Conservation (phyloP, 805 yeast genomes). For the Barnettozyma populi region DNA sequence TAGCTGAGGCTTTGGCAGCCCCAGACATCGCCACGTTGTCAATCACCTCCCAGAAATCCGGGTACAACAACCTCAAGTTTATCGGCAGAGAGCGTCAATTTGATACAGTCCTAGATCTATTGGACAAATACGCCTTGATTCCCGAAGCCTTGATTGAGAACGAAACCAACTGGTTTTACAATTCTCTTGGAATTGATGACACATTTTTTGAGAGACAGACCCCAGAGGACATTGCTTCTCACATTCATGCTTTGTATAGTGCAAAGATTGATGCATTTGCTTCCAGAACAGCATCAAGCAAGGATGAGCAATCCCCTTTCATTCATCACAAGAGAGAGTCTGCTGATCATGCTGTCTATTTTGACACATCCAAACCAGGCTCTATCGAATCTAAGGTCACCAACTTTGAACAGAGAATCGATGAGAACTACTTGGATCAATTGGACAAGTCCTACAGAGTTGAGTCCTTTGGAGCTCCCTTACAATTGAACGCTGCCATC, state of each 20-base stretch:
- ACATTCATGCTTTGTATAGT: conserved; percentile 84
- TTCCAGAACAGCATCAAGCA: conserved; percentile 27
- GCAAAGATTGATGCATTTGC: conserved; percentile 90
- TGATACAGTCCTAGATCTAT: conserved; percentile 71
- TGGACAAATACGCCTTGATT: conserved; percentile 81
- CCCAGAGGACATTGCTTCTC: conserved; percentile 72
- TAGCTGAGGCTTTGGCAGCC: conserved; percentile 1
- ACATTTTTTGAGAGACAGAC: conserved; percentile 85
- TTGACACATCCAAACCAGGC: conserved; percentile 64
- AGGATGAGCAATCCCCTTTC: conserved; percentile 35
- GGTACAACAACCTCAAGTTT: conserved; percentile 72
- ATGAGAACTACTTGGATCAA: conserved; percentile 71
- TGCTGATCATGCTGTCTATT: conserved; percentile 85
- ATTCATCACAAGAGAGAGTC: conserved; percentile 77
- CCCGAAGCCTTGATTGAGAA: conserved; percentile 82
- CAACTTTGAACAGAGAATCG: conserved; percentile 70
- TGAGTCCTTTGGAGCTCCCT: conserved; percentile 72
- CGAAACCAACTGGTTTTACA: conserved; percentile 89
- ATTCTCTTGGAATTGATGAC: conserved; percentile 83
- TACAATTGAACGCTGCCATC: conserved; percentile 31
- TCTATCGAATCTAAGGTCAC: conserved; percentile 36
- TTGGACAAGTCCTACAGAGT: conserved; percentile 51
- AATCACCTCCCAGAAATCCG: conserved; percentile 40
- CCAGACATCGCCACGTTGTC: conserved; percentile 38
- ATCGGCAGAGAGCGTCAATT: conserved; percentile 77